Conservation (phyloP, 2,329 filamentous ascomycete genomes). For the Ophiostoma perfectum region DNA sequence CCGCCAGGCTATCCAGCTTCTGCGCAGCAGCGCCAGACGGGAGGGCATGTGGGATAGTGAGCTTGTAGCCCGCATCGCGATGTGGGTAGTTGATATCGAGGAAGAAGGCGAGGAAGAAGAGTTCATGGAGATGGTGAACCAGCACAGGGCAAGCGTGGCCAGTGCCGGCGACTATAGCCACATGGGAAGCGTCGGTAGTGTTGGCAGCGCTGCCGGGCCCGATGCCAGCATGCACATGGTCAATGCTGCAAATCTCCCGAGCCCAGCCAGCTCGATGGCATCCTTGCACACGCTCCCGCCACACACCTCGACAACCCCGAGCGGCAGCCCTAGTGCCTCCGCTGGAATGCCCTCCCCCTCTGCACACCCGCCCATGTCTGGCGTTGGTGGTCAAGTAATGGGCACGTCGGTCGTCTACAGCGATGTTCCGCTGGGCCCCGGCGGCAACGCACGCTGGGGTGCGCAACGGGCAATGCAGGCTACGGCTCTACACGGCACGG, state of each 20-base stretch:
- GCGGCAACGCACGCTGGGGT: conserved; percentile 43
- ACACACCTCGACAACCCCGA: background rate
- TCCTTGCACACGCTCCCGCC: background rate
- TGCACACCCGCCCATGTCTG: background rate
- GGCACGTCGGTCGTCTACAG: conserved; percentile 28
- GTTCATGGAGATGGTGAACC: conserved; percentile 24
- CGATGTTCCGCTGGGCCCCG: conserved; percentile 38
- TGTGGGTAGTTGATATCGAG: conserved; percentile 52
- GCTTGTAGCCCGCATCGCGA: conserved; percentile 50
- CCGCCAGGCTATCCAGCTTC: conserved; percentile 55
- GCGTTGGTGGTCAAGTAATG: too few species aligned
- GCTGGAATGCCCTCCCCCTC: background rate
- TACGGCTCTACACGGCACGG: conserved; percentile 19
- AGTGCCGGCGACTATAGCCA: background rate
- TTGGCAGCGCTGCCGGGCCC: background rate
- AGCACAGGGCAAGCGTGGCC: background rate
- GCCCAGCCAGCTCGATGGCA: conserved; percentile 4
- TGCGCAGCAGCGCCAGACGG: conserved; percentile 54
- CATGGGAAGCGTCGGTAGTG: background rate
- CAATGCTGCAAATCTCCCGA: background rate
- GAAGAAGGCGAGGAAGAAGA: conserved; percentile 40
- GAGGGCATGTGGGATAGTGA: conserved; percentile 68
- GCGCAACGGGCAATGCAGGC: conserved; percentile 29
- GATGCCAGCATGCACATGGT: background rate
- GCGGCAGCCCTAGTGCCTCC: background rate